Evolutionary conservation across 768 basidiomycete species (phyloP).

Genomic region (Tulasnella sp.): DNA sequence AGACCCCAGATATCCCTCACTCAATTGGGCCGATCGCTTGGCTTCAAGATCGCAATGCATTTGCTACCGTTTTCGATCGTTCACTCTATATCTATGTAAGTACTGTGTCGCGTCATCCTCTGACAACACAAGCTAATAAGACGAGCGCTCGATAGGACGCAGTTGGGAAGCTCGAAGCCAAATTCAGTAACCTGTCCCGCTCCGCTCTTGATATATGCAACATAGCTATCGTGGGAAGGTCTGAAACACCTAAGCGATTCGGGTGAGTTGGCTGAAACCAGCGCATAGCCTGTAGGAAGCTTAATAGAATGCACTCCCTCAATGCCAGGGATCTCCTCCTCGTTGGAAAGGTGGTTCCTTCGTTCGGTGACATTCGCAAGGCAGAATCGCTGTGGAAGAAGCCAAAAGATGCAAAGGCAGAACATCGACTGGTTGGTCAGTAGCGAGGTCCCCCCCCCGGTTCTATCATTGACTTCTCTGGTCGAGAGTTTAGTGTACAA

Average conservation of each 20-base stretch:
- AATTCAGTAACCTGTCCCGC: background rate
- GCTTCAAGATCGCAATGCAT: background rate
- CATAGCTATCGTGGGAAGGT: background rate
- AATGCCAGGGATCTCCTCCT: too few species aligned
- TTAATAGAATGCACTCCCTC: too few species aligned
- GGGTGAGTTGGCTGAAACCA: background rate
- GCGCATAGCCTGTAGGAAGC: too few species aligned
- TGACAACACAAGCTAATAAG: background rate
- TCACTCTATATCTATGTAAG: background rate
- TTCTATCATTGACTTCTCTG: too few species aligned
- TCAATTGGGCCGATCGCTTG: background rate
- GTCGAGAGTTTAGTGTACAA: too few species aligned
- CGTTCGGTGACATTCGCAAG: too few species aligned
- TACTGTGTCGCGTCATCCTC: background rate
- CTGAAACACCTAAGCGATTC: background rate
- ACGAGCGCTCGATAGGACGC: background rate
- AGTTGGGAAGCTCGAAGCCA: background rate
- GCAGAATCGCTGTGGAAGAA: too few species aligned
- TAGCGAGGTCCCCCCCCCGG: too few species aligned
- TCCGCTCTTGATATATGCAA: background rate
- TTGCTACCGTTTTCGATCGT: background rate
- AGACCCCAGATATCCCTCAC: background rate
- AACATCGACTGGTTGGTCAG: too few species aligned
- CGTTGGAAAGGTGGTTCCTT: too few species aligned
- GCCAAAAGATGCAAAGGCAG: too few species aligned